Evolutionary conservation across 768 basidiomycete species (phyloP).

Genomic region (Candolleomyces aberdarensis): DNA sequence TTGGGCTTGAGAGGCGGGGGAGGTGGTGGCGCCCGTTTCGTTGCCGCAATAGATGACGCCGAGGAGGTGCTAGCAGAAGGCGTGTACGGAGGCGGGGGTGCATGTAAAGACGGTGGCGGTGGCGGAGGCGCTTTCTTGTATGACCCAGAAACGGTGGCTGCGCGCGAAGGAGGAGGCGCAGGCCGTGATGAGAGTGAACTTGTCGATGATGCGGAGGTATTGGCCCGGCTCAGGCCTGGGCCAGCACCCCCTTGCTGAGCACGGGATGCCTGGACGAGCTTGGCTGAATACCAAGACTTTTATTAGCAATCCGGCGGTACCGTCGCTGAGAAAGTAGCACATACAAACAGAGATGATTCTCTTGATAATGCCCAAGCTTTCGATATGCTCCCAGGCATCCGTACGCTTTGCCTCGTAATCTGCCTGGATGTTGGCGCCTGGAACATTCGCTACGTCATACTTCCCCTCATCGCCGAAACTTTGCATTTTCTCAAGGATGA

Average conservation of each 20-base stretch:
- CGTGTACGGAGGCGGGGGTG: constrained; percentile 35
- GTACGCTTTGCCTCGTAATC: constrained; percentile 83
- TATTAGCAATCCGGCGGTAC: background rate
- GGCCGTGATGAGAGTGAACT: constrained; percentile 30
- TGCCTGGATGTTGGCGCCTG: constrained; percentile 65
- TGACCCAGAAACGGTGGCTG: constrained; percentile 37
- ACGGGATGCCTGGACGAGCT: constrained; percentile 58
- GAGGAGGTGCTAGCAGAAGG: constrained; percentile 12
- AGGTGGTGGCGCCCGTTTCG: constrained; percentile 83
- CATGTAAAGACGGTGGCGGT: constrained; percentile 32
- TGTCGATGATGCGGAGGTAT: constrained; percentile 30
- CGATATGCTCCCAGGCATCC: constrained; percentile 77
- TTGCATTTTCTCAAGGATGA: constrained; percentile 92
- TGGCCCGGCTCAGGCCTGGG: constrained; percentile 26
- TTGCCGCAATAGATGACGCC: constrained; percentile 24
- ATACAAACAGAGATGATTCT: constrained; percentile 81
- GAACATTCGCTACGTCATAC: constrained; percentile 65
- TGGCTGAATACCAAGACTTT: constrained; percentile 39
- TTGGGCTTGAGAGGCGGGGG: constrained; percentile 90
- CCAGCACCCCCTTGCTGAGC: constrained; percentile 17
- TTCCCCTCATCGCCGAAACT: constrained; percentile 77
- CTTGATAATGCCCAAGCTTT: constrained; percentile 79
- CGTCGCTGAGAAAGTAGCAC: constrained; percentile 23
- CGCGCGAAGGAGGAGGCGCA: constrained; percentile 31
- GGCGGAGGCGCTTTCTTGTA: constrained; percentile 53